A percentile compares a stretch with the other conserved stretches of the same genome.
These are phyloP conservation scores for Papiliotrema fonsecae DNA, from an alignment of 1,284 basidiomycete genomes.

Conservation along the genomic window DNA sequence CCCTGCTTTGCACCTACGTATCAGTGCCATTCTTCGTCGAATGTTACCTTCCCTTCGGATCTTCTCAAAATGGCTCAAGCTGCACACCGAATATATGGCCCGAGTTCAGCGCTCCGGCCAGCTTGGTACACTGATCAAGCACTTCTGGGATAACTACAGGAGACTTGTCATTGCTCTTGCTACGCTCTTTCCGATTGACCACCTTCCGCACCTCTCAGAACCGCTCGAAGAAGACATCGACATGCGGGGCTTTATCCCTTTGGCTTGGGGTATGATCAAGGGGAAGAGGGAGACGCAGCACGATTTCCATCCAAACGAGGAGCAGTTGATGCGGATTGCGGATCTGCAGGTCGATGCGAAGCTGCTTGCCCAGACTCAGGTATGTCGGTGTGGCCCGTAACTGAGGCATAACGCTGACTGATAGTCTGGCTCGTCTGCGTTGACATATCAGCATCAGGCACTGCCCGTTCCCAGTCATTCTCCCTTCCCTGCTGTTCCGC, in stretches of 20 bases:
- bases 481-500: too few species aligned
- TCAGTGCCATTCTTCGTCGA: conserved; percentile 78
- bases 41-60: conserved; percentile 83
- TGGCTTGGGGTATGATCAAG: conserved; percentile 54
- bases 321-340: conserved; percentile 86
- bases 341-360: conserved; percentile 77
- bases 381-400: conserved; percentile 14
- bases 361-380: conserved; percentile 35
- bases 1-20: conserved; percentile 61
- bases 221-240: conserved; percentile 90
- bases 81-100: conserved; percentile 67
- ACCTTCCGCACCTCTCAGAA: conserved; percentile 59
- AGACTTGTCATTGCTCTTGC: conserved; percentile 63
- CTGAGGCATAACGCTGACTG: background rate
- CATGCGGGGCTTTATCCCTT: conserved; percentile 78
- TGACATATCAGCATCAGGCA: conserved; percentile 36
- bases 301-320: conserved; percentile 81
- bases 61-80: conserved; percentile 80
- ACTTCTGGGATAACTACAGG: conserved; percentile 71
- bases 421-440: background rate
- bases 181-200: conserved; percentile 64
- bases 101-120: conserved; percentile 19
- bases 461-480: conserved; percentile 20
- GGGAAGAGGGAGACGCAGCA: conserved; percentile 15
- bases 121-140: conserved; percentile 30